These are phyloP conservation scores for Wickerhamomyces alni DNA, from an alignment of 805 yeast genomes.

Conservation along the genomic window DNA sequence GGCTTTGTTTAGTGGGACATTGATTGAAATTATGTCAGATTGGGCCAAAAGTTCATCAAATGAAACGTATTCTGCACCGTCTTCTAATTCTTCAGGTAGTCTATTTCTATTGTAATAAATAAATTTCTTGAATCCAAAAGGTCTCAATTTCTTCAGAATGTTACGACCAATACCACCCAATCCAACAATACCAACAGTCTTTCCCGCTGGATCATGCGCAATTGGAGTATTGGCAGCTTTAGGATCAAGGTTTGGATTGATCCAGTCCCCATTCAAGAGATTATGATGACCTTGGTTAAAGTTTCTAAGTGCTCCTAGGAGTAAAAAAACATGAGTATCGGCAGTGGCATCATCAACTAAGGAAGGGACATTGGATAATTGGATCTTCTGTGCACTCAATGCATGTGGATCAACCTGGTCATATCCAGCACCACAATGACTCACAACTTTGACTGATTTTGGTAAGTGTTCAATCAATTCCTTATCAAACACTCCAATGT, in stretches of 20 bases:
- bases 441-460: slow-evolving; percentile 40
- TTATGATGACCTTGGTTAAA: slow-evolving; percentile 54
- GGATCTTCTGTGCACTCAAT: slow-evolving; percentile 46
- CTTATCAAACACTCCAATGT: slow-evolving; percentile 61
- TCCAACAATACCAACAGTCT: slow-evolving; percentile 75
- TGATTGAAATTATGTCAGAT: slow-evolving; percentile 68
- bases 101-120: slow-evolving; percentile 66
- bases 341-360: slow-evolving; percentile 71
- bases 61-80: slow-evolving; percentile 62
- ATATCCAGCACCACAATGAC: slow-evolving; percentile 72
- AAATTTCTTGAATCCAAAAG: slow-evolving; percentile 70
- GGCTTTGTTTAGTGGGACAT: slow-evolving; percentile 66
- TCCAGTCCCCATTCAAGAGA: slow-evolving; percentile 58
- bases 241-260: slow-evolving; percentile 30
- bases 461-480: slow-evolving; percentile 56
- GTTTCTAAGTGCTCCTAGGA: slow-evolving; percentile 61
- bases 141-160: slow-evolving; percentile 61
- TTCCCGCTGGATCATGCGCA: slow-evolving; percentile 74
- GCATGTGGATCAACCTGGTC: slow-evolving; percentile 62
- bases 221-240: slow-evolving; percentile 51
- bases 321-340: slow-evolving; percentile 57
- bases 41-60: slow-evolving; percentile 59
- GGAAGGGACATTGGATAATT: slow-evolving; percentile 61
- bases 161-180: slow-evolving; percentile 90
- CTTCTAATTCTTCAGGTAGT: slow-evolving; percentile 55